Conservation (phyloP, 1,284 basidiomycete species). For the Apiotrichum siamense region DNA sequence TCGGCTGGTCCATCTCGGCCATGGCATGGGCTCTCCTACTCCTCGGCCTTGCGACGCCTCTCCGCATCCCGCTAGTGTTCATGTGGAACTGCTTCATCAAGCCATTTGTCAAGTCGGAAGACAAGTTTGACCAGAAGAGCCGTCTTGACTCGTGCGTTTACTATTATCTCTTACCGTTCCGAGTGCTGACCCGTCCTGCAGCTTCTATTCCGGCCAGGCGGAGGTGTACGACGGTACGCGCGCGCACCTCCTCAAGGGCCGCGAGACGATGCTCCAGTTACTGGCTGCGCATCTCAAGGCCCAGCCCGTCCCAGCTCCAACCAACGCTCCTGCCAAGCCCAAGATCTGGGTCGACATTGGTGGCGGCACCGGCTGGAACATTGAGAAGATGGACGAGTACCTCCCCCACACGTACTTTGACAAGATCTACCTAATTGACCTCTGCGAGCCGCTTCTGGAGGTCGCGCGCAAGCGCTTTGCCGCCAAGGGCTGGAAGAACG, state of each 20-base stretch:
- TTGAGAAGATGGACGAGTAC: slow-evolving; percentile 69
- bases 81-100: slow-evolving; percentile 49
- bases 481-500: slow-evolving; percentile 65
- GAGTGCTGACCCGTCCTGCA: background rate
- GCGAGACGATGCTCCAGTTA: slow-evolving; percentile 64
- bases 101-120: slow-evolving; percentile 41
- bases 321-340: slow-evolving; percentile 24
- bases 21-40: slow-evolving; percentile 21
- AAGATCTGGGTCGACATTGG: slow-evolving; percentile 74
- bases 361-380: slow-evolving; percentile 76
- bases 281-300: slow-evolving; percentile 62
- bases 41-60: slow-evolving; percentile 15
- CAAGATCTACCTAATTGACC: slow-evolving; percentile 66
- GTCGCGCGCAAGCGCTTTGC: slow-evolving; percentile 65
- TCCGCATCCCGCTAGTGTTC: slow-evolving; percentile 39
- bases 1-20: slow-evolving; percentile 24
- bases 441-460: slow-evolving; percentile 67
- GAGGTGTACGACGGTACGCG: slow-evolving; percentile 65
- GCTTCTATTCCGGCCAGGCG: slow-evolving; percentile 64
- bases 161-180: no score
- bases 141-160: slow-evolving; percentile 38
- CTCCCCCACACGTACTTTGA: slow-evolving; percentile 62
- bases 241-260: slow-evolving; percentile 58
- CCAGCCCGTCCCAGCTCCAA: slow-evolving; percentile 31
- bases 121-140: slow-evolving; percentile 39